Conservation (phyloP, 2,329 filamentous ascomycete species). For the Zymoseptoria ardabiliae region DNA sequence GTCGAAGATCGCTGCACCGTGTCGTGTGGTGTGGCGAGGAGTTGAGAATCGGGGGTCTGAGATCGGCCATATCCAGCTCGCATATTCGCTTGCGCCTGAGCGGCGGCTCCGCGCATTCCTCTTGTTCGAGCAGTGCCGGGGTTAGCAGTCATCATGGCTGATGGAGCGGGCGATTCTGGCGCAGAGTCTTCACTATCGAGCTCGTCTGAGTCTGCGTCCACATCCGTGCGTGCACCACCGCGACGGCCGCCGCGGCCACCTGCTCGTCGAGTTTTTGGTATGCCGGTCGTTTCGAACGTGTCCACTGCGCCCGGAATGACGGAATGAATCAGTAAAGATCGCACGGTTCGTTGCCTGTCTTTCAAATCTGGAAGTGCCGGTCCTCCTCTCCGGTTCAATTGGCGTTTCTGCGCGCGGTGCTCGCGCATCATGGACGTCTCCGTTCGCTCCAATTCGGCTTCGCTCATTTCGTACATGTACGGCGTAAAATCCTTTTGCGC, state of each 20-base stretch:
- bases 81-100: constrained; percentile 80
- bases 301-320: constrained; percentile 81
- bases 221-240: constrained; percentile 52
- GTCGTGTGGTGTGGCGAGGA: constrained; percentile 47
- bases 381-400: constrained; percentile 85
- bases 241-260: constrained; percentile 41
- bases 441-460: constrained; percentile 80
- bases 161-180: constrained; percentile 62
- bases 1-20: constrained; percentile 58
- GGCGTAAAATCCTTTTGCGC: constrained; percentile 91
- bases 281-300: constrained; percentile 71
- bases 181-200: constrained; percentile 85
- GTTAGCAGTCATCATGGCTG: constrained; percentile 35
- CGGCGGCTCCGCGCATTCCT: constrained; percentile 81
- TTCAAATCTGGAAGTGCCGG: constrained; percentile 93
- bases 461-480: constrained; percentile 87
- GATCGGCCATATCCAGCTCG: constrained; percentile 65
- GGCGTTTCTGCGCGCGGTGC: constrained; percentile 88
- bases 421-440: constrained; percentile 91
- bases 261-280: constrained; percentile 60
- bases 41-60: constrained; percentile 72
- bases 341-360: constrained; percentile 85
- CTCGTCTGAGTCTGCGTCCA: constrained; percentile 72
- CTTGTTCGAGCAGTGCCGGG: constrained; percentile 81
- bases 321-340: constrained; percentile 85